Evolutionary conservation across 2,329 filamentous ascomycete genomes (phyloP), one percentile per base, ranked within the genome.

Genomic region (Zelopaecilomyces penicillatus): DNA sequence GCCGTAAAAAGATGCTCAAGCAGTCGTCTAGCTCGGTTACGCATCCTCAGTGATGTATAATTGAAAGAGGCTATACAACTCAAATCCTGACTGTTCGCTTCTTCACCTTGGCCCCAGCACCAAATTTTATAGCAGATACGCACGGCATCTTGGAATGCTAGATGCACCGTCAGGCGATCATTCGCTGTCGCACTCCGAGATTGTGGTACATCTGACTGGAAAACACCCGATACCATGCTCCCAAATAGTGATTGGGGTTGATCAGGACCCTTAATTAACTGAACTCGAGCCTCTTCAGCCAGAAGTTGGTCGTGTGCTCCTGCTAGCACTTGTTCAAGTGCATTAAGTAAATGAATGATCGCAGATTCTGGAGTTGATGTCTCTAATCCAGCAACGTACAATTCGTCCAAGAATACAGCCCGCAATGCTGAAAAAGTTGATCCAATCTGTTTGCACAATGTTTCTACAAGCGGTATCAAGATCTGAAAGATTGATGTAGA

Each of bases 61-160:
- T 78, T 83, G 62, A 95, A 95, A 1, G 90, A 96, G 6, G 89
- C 87, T 5, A 74, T 74, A 11, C 84, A 91, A 30, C 76, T 74
- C 1, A 69, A 59, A 58, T 95, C 85, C 44, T 84, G 78, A 26
- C 68, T 65, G 6, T 62, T 64, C 12, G 73, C 67, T 55, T 83
- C 81, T 29, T 70, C 70, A 3, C 76, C 76, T 57, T 83, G 79
- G 5, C 85, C 87, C 91, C 93, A 98, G 1, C 87, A 86, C 93
- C 94, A 98, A 42, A 98, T 95, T 9, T 75, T 80, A 60, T 95
- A 94, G 63, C 90, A 95, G 41, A 95, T 86, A 27, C 88, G 81
- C 47, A 97, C 87, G 1, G 90, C 88, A 61, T 98, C 94, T 63
- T 97, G 91, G 60, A 98, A 95, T 8, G 90, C 94, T n/a, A 98